phyloP scores from a whole-genome alignment of 768 basidiomycete species.

The Pleurotus citrinopileatus region DNA sequence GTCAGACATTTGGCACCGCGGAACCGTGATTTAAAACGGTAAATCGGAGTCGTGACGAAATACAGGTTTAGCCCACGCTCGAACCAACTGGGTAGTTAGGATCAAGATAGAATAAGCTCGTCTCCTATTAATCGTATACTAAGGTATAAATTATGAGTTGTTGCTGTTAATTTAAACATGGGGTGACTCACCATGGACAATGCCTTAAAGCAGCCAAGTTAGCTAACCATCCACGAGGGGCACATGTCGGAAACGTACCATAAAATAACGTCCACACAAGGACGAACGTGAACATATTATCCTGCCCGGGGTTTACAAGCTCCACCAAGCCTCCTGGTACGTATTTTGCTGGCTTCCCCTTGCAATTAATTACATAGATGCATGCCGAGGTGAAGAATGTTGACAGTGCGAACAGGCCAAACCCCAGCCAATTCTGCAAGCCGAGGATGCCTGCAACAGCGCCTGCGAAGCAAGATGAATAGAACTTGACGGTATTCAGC shows the following conservation, averaged over 20 bases:
- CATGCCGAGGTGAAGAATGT: constrained; percentile 65
- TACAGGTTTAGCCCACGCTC: too few species aligned
- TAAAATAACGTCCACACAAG: constrained; percentile 94
- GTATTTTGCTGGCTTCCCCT: constrained; percentile 60
- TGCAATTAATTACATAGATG: constrained; percentile 71
- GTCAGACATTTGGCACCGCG: too few species aligned
- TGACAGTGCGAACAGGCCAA: constrained; percentile 69
- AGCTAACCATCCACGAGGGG: not conserved
- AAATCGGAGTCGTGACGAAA: too few species aligned
- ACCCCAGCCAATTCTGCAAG: constrained; percentile 81
- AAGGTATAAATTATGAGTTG: not conserved
- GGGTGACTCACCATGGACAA: constrained; percentile 46
- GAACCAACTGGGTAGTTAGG: too few species aligned
- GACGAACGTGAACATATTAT: constrained; percentile 88
- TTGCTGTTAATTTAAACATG: not conserved
- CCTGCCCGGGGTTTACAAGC: constrained; percentile 81
- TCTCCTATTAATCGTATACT: constrained; percentile 5
- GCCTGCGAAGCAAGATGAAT: constrained; percentile 82
- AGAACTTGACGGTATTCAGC: constrained; percentile 69
- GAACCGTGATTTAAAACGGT: too few species aligned
- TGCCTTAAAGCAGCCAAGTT: constrained; percentile 25
- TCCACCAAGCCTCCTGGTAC: constrained; percentile 62
- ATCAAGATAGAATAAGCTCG: not conserved
- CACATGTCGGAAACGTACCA: constrained; percentile 48
- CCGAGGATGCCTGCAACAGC: constrained; percentile 88